These are phyloP conservation scores for Diutina rugosa DNA, from an alignment of 1,139 yeast species.

Conservation along the genomic window DNA sequence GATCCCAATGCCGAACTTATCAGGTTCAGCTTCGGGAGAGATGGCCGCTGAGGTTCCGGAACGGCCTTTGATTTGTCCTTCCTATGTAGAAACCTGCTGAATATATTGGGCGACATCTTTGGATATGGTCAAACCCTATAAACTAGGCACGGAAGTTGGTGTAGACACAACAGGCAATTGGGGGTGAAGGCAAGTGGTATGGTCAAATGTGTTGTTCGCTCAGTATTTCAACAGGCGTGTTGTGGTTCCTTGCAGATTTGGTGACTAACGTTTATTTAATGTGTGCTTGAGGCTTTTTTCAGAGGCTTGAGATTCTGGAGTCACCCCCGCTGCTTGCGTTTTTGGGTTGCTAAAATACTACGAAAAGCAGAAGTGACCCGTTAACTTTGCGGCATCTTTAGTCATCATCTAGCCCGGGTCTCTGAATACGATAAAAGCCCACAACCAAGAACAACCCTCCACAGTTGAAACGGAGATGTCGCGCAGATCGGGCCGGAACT, in stretches of 20 bases:
- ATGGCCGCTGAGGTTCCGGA: neutral
- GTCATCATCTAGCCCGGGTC: neutral
- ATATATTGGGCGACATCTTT: neutral
- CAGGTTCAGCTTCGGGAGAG: neutral
- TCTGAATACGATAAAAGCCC: neutral
- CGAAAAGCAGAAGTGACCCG: neutral
- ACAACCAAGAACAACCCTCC: neutral
- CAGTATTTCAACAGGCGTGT: neutral
- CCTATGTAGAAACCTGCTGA: neutral
- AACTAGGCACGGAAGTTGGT: neutral
- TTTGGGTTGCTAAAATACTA: neutral
- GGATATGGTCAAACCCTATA: neutral
- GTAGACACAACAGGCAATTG: neutral
- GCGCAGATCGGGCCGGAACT: neutral
- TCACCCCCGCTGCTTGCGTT: neutral
- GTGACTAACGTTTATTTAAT: neutral
- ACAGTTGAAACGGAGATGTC: neutral
- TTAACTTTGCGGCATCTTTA: neutral
- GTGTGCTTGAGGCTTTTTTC: neutral
- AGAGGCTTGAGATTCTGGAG: neutral
- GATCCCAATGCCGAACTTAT: neutral
- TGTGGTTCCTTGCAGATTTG: neutral
- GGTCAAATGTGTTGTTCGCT: neutral
- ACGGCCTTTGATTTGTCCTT: neutral
- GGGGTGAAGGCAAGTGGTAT: neutral